Conservation (phyloP, 176 grass and related monocot species). For the Tillandsia fasciculata region DNA sequence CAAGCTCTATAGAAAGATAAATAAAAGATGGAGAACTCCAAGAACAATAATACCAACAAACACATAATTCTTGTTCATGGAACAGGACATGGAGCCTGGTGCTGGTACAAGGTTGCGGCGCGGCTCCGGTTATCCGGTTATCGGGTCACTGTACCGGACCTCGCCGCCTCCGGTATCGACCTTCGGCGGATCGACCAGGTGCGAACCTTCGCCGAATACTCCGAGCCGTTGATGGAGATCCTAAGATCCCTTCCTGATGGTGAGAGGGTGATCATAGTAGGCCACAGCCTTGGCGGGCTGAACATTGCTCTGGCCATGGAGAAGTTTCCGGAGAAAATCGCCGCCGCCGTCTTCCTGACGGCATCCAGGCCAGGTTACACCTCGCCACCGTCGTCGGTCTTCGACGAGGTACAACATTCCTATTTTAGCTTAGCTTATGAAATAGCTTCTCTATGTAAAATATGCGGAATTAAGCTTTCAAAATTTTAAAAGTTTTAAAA, state of each 20-base stretch:
- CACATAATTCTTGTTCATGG: constrained; percentile 79
- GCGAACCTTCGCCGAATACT: constrained; percentile 61
- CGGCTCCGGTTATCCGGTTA: constrained; percentile 46
- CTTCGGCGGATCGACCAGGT: constrained; percentile 37
- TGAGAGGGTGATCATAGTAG: constrained; percentile 55
- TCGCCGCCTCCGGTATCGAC: constrained; percentile 67
- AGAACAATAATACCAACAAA: neutral
- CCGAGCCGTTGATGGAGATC: constrained; percentile 49
- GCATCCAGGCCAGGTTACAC: constrained; percentile 53
- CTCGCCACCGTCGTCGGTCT: constrained; percentile 31
- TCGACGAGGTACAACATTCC: constrained; percentile 25
- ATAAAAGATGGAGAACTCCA: constrained; percentile 9
- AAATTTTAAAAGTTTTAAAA: no score
- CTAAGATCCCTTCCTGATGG: constrained; percentile 35
- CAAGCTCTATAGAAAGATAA: neutral
- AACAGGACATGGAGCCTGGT: constrained; percentile 60
- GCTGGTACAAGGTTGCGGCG: constrained; percentile 65
- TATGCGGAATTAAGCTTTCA: no score
- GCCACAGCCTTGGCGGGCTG: constrained; percentile 66
- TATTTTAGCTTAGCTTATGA: no score
- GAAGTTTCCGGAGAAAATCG: constrained; percentile 69
- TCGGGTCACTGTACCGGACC: constrained; percentile 52
- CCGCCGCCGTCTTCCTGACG: constrained; percentile 54
- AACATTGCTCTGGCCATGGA: constrained; percentile 59
- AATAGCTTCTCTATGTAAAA: no score